Percentiles rank a stretch among this genome's conserved stretches.
Evolutionary conservation across 192 early-diverging fungal genomes (phyloP).

Genomic region (Ambispora gerdemannii): DNA sequence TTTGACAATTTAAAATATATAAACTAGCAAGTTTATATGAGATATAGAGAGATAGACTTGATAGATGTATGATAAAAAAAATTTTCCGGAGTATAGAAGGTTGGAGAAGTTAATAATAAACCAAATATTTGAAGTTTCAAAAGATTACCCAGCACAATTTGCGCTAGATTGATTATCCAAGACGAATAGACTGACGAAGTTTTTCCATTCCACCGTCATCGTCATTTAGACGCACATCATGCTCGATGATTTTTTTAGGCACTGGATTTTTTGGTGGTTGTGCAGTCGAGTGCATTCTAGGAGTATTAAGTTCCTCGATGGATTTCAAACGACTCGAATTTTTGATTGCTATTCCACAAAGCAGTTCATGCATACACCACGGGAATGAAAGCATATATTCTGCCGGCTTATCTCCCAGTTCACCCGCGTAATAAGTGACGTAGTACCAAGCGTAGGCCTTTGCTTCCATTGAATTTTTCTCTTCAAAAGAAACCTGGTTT

Average conservation of each 20-base stretch:
- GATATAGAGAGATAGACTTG: too few relatives aligned
- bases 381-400: conserved; percentile 45
- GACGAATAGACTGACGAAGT: background rate
- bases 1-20: too few relatives aligned
- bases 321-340: background rate
- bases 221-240: too few relatives aligned
- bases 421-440: conserved; percentile 58
- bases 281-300: too few relatives aligned
- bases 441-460: conserved; percentile 72
- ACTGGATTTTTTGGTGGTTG: too few relatives aligned
- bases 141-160: background rate
- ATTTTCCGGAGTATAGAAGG: too few relatives aligned
- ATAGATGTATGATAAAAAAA: too few relatives aligned
- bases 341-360: conserved; percentile 43
- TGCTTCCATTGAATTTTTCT: conserved; percentile 32
- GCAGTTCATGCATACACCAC: conserved; percentile 44
- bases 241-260: too few relatives aligned
- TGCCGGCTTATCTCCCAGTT: conserved; percentile 33
- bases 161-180: background rate
- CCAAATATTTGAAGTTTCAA: too few relatives aligned
- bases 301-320: background rate
- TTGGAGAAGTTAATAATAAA: too few relatives aligned
- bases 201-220: background rate
- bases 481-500: conserved; percentile 25
- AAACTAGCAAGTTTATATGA: too few relatives aligned